phyloP scores from a whole-genome alignment of 768 basidiomycete genomes.

The Hygrophoropsis aurantiaca region DNA sequence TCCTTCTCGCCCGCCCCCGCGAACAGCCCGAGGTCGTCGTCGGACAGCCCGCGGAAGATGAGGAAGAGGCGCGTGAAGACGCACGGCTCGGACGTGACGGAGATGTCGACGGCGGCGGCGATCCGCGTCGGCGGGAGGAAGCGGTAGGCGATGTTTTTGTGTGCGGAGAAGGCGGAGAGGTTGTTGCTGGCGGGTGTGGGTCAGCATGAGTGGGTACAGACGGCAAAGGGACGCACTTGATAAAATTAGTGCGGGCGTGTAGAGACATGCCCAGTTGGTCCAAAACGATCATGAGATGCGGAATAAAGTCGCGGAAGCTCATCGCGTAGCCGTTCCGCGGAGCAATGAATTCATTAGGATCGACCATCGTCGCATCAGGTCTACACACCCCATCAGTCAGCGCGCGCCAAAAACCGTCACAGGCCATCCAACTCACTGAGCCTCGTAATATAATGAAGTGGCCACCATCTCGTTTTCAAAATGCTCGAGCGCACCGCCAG shows the following conservation, averaged over 20 bases:
- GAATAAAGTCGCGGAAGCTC: slow-evolving; percentile 77
- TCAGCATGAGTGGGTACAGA: slow-evolving; percentile 1
- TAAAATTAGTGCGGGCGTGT: slow-evolving; percentile 78
- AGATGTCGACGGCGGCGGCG: slow-evolving; percentile 84
- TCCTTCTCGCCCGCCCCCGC: slow-evolving; percentile 84
- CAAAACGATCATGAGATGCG: slow-evolving; percentile 78
- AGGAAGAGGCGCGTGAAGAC: slow-evolving; percentile 84
- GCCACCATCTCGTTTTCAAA: slow-evolving; percentile 80
- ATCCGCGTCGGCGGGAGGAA: slow-evolving; percentile 79
- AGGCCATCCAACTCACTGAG: slow-evolving; percentile 56
- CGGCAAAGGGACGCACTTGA: slow-evolving; percentile 54
- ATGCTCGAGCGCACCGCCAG: slow-evolving; percentile 84
- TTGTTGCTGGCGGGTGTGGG: slow-evolving; percentile 55
- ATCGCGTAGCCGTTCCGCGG: slow-evolving; percentile 86
- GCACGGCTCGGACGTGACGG: slow-evolving; percentile 78
- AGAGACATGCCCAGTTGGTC: slow-evolving; percentile 84
- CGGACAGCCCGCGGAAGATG: slow-evolving; percentile 79
- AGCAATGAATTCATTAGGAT: slow-evolving; percentile 76
- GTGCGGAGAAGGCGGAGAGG: slow-evolving; percentile 66
- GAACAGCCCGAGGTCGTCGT: slow-evolving; percentile 77
- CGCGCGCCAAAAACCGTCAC: background rate
- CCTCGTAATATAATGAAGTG: slow-evolving; percentile 85
- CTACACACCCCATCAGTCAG: slow-evolving; percentile 37
- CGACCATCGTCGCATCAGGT: slow-evolving; percentile 74
- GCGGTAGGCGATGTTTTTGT: slow-evolving; percentile 90